Evolutionary conservation across 177 flowering plant genomes (phyloP), one percentile per base, ranked within the genome.

Genomic region (Viscum album): DNA sequence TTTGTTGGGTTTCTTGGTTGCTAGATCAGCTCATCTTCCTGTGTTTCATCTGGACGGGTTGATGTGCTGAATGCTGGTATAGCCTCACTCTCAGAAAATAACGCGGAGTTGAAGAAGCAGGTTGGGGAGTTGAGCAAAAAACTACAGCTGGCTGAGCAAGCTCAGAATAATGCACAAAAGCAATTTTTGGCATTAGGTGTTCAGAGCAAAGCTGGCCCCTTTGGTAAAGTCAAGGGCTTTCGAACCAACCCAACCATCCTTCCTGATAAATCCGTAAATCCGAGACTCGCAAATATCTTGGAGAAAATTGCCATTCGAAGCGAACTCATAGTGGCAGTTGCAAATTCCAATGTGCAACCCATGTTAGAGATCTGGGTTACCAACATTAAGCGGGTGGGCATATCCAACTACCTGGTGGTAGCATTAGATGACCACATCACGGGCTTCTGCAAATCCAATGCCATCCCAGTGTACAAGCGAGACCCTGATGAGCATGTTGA

Each of bases 221-320:
- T 86, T 73, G 90, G 93, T 61, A 89, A 85, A 11, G 96, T 89
- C 66, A 88, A 88, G 84, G 80, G 82, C 39, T 70, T 82, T 64
- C 81, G 88, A 73, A 89, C 89, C n/a, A 89, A 83, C 69, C 94
- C 89, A 2, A 76, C 83, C 32, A 84, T 88, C 10, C 5, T 83
- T 62, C 85, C 97, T 60, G 96, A 89, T 78, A 86, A 83, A 41
- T 83, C 88, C 28, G 88, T 85, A 56, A 91, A 89, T 68, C 90
- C 92, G 0, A 83, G 93, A 72, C 73, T 91, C 66, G 90, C 90
- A 5, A 88, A 87, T 69, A 70, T 86, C 34, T 82, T 89, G 78
- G 83, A 81, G 66, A 64, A 79, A 69, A 78, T 89, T 52, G 90
- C 94, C 68, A 78, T 84, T 36, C n/a, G 69, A 31, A 84, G 81